Evolutionary conservation across 768 basidiomycete species (phyloP), one percentile per base, ranked within the genome.

Genomic region (Roridomyces roridus): DNA sequence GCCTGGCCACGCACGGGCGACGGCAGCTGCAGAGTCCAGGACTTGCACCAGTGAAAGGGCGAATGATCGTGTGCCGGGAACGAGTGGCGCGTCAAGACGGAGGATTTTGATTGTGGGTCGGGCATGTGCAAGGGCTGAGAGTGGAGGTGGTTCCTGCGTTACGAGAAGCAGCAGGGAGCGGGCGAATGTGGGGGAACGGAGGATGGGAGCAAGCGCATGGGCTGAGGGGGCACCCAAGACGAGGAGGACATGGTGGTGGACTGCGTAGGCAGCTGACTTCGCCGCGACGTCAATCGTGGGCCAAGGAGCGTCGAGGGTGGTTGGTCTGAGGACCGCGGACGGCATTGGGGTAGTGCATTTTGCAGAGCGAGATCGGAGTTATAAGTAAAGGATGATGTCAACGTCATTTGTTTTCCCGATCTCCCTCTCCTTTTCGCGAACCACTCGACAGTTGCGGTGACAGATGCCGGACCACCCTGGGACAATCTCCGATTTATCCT

Each of bases 21-120:
- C 72, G 37, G 69, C 69, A 37, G 74, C 71, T 0, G 78, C 79
- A 18, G 75, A 70, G 40, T 80, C 75, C 17, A 80, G 68, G 12
- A 80, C 60, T 39, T 60, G 52, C n/a, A 76, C 75, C 46, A 82
- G 72, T 5, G 73, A 68, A 11, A 80, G 69, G 1, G 78, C 80
- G 35, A 62, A 62, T 17, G 73, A 72, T 3, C 69, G 66, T 37
- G 76, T 74, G 29, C 75, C 70, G 3, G 72, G 67, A 18, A 61
- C 69, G 35, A 77, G 70, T 1, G 74, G 75, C 0, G 65, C 55
- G 23, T 65, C 41, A 15, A 79, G 73, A 39, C 67, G 74, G 6
- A 79, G 69, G 50, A 79, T 65, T 53, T 74, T 63, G 49, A 72
- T 49, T 52, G 55, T 67, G 53, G 54, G 72, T 39, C 23, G 72